Base-by-base conservation (phyloP, 192 early-diverging fungal species). In the Umbelopsis vinacea region DNA sequence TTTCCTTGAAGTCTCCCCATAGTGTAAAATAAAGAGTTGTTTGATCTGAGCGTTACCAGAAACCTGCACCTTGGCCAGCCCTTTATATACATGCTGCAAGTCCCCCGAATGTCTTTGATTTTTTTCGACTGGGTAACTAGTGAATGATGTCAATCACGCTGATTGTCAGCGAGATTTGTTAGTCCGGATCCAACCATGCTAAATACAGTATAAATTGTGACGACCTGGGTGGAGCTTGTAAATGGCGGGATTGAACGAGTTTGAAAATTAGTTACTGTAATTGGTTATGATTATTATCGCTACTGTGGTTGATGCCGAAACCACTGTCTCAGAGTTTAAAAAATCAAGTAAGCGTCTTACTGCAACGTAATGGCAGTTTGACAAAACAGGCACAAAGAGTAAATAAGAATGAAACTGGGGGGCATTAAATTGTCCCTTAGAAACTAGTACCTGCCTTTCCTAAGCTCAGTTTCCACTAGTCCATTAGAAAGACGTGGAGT, bases 1-100 rank as follows among this genome's bases (percentile, higher is more conserved):
- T 71, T 57, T 55, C 77, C 77, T 63, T 79, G 74, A 35, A 79
- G 46, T 37, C n/a, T 47, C 50, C 46, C 35, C 55, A 38, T 74
- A 37, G 6, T 69, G 47, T 52, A 50, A 52, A 43, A 38, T 15
- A 43, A 67, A 40, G 37, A 67, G 48, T n/a, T 17, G 19, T 50
- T 50, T 17, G 19, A 50, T 17, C 48, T n/a, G 48, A 50, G 48
- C 15, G n/a, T 17, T 17, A 12, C n/a, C 48, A 50, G 48, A 3
- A 15, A 50, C 1, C 3, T 50, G 4, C 17, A 15, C 2, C 48
- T 2, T n/a, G n/a, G n/a, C 15, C n/a, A n/a, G n/a, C 48, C 48
- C n/a, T 50, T 50, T 50, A 50, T 50, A 50, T 15, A 0, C 15
- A n/a, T n/a, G 48, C 40, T 50, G 48, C 48, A 21, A 50, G 48